A percentile compares a stretch with the other conserved stretches of the same genome.
phyloP scores from a whole-genome alignment of 2,329 filamentous ascomycete species.

The Cyclaneusma minus region DNA sequence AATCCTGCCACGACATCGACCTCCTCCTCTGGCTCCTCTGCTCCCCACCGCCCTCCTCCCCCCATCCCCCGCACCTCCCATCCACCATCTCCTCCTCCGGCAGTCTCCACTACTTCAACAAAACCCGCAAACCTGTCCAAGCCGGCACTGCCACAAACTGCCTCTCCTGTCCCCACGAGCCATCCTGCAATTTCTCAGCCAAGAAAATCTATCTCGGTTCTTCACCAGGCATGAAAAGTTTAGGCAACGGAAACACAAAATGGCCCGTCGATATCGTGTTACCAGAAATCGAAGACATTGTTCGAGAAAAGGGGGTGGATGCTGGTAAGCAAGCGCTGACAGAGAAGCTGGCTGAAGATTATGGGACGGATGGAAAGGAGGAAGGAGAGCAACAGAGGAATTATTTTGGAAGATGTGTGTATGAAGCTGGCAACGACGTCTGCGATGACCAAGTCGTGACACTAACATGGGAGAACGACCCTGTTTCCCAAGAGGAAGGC shows the following conservation, averaged over 20 bases:
- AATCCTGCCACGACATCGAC: conserved; percentile 94
- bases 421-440: conserved; percentile 83
- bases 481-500: conserved; percentile 15
- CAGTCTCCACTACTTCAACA: conserved; percentile 62
- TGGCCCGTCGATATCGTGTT: conserved; percentile 89
- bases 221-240: conserved; percentile 29
- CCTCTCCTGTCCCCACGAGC: conserved; percentile 59
- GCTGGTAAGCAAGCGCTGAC: conserved; percentile 31
- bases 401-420: conserved; percentile 93
- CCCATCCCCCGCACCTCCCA: conserved; percentile 51
- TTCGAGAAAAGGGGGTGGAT: conserved; percentile 25
- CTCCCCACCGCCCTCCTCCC: conserved; percentile 29
- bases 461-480: conserved; percentile 70
- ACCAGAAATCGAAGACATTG: conserved; percentile 75
- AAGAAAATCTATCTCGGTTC: conserved; percentile 66
- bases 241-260: conserved; percentile 48
- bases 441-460: conserved; percentile 87
- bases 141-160: conserved; percentile 79
- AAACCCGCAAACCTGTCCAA: conserved; percentile 54
- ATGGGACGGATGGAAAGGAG: conserved; percentile 32
- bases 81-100: conserved; percentile 62
- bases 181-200: conserved; percentile 71
- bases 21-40: conserved; percentile 73
- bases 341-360: conserved; percentile 30
- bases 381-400: conserved; percentile 35